Conservation (phyloP, 202 grass and related monocot genomes). For the Panicum hallii region DNA sequence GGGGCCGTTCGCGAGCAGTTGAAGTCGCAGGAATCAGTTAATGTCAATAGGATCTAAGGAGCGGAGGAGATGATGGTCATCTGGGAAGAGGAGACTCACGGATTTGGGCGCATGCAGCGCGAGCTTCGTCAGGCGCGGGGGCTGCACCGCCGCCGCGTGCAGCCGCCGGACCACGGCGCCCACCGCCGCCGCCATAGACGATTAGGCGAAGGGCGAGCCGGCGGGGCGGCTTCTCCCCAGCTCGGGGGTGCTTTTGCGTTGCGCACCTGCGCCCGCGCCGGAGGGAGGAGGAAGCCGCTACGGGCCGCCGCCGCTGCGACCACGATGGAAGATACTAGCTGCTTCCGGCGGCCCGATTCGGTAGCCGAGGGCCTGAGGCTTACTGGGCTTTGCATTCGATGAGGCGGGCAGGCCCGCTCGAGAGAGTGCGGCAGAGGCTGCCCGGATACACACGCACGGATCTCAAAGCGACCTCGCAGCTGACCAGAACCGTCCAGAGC, state of each 20-base stretch:
- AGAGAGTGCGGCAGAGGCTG: no score
- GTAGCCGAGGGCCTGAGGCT: no score
- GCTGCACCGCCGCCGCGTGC: slow-evolving; percentile 34
- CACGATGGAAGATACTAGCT: no score
- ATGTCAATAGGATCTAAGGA: not conserved
- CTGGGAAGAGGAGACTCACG: slow-evolving; percentile 29
- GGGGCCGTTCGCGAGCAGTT: not conserved
- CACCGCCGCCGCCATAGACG: slow-evolving; percentile 34
- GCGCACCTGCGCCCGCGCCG: not conserved
- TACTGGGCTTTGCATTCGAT: not conserved
- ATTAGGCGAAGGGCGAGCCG: not conserved
- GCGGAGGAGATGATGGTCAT: not conserved
- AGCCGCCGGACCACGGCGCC: slow-evolving; percentile 39
- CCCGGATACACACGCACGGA: not conserved
- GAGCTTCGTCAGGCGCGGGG: slow-evolving; percentile 65
- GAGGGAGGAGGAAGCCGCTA: not conserved
- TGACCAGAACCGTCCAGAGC: not conserved
- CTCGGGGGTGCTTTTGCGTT: not conserved
- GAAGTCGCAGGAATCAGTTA: not conserved
- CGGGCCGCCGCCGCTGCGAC: not conserved
- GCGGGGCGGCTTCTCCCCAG: not conserved
- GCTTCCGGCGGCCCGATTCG: not conserved
- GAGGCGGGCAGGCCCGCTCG: no score
- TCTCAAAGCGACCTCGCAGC: not conserved
- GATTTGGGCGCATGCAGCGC: slow-evolving; percentile 59